Conservation (phyloP, 2,329 filamentous ascomycete genomes). For the Penicillium sp. region DNA sequence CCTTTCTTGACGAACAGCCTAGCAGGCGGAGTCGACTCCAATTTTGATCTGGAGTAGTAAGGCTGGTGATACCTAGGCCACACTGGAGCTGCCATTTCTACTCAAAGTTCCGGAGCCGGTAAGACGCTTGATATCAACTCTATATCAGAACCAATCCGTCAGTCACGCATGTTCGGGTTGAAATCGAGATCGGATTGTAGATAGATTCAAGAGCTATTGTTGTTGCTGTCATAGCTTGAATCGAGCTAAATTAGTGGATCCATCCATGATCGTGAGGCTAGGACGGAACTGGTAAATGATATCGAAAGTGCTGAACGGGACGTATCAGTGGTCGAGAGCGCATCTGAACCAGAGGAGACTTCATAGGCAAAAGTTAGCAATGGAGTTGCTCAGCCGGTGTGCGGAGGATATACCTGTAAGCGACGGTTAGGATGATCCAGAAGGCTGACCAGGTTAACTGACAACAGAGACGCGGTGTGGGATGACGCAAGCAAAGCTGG, state of each 20-base stretch:
- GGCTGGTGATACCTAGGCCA: neutral
- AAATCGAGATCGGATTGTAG: neutral
- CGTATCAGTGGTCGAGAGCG: neutral
- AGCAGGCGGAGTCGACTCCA: neutral
- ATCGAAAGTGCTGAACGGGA: neutral
- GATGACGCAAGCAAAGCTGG: neutral
- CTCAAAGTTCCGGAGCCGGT: neutral
- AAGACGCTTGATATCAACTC: neutral
- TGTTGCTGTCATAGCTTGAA: neutral
- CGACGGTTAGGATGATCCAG: too few species aligned
- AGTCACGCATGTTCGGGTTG: neutral
- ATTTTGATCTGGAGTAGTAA: neutral
- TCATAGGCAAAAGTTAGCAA: neutral
- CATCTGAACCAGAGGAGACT: neutral
- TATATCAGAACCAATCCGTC: neutral
- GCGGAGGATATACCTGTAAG: too few species aligned
- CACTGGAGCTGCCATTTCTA: neutral
- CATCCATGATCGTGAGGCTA: constrained; percentile 9
- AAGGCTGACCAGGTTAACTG: neutral
- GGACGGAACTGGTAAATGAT: constrained; percentile 8
- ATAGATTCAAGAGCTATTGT: neutral
- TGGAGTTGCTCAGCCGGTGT: neutral
- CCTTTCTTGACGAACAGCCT: neutral
- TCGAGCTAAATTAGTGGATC: constrained; percentile 13
- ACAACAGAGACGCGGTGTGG: neutral